Base-by-base conservation (phyloP, 352 stramenopile genomes). In the Globisporangium echinulatum region DNA sequence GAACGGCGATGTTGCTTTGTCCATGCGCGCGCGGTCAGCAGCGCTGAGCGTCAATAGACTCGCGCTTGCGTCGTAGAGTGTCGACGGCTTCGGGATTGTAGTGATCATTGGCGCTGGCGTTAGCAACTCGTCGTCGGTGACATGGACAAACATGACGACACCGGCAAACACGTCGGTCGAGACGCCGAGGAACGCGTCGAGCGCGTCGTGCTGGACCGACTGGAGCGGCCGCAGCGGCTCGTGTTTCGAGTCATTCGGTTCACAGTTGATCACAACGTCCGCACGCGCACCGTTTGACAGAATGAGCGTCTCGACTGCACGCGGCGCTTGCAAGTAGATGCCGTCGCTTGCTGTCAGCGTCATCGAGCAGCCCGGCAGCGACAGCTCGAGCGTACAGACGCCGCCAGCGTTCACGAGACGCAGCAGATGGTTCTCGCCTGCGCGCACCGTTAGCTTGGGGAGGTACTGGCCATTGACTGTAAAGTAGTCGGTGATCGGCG, bases 391-490 rank as follows among this genome's bases (percentile, higher is more conserved):
- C 10, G 71, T 66, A 40, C 72, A 71, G 5, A 74, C 79, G 7
- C 70, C 69, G 33, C 76, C 82, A 25, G 75, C 75, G 53, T 93
- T 85, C 49, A 93, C 37, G 46, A 93, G 55, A 0, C 84, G 78
- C 37, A 89, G 75, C 15, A 82, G 55, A 1, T 82, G 62, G 55
- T 86, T 83, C 52, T 87, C 77, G 40, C 75, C 59, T 9, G 77
- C 74, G 7, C 59, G 62, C 10, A 90, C 60, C 52, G 78, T 57
- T 38, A 93, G 75, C 58, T 74, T 85, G 11, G 82, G 80, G 56
- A 88, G 52, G 55, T 81, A 87, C 54, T 86, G 74, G 11, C 84
- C 84, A 56, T 93, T 93, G 7, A 92, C 71, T 0, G 71, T 75
- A 56, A 86, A 85, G 63, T 86, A 93, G 37, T 73, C 70, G 10